Evolutionary conservation across 163 green algal genomes (phyloP).

Genomic region (Trebouxiophyceae sp.): DNA sequence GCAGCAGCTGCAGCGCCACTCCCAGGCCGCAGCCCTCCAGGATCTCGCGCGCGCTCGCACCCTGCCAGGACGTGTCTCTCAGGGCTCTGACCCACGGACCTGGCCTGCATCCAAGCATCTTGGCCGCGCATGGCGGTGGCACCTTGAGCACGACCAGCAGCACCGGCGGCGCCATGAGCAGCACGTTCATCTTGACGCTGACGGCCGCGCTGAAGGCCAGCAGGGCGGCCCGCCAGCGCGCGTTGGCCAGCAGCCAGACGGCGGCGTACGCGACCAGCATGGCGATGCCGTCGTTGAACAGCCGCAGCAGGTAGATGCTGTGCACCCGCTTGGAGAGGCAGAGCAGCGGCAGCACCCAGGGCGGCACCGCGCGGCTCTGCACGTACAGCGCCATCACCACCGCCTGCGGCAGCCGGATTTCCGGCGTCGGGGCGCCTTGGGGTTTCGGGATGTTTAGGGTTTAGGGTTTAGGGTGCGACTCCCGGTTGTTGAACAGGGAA

Average conservation of each 20-base stretch:
- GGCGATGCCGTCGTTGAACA: slow-evolving; percentile 87
- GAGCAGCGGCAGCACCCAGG: slow-evolving; percentile 62
- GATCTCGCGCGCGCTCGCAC: slow-evolving; percentile 9
- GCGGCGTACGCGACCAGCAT: slow-evolving; percentile 57
- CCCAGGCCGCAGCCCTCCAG: slow-evolving; percentile 21
- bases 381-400: slow-evolving; percentile 61
- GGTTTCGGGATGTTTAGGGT: too few relatives aligned
- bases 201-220: slow-evolving; percentile 58
- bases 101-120: neutral
- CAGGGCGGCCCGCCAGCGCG: slow-evolving; percentile 23
- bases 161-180: slow-evolving; percentile 71
- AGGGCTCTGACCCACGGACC: neutral
- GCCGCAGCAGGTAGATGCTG: slow-evolving; percentile 77
- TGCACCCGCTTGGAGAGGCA: slow-evolving; percentile 77
- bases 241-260: slow-evolving; percentile 35
- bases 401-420: slow-evolving; percentile 16
- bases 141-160: slow-evolving; percentile 60
- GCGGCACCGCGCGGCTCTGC: slow-evolving; percentile 36
- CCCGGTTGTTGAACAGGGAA: neutral
- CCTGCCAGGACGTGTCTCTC: slow-evolving; percentile 9
- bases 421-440: too few relatives aligned
- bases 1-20: slow-evolving; percentile 37
- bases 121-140: neutral
- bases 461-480: neutral
- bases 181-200: slow-evolving; percentile 87